A percentile compares a stretch with the other conserved stretches of the same genome.
These are phyloP conservation scores for Lycium ferocissimum DNA, from an alignment of 257 asterid genomes.

Conservation along the genomic window DNA sequence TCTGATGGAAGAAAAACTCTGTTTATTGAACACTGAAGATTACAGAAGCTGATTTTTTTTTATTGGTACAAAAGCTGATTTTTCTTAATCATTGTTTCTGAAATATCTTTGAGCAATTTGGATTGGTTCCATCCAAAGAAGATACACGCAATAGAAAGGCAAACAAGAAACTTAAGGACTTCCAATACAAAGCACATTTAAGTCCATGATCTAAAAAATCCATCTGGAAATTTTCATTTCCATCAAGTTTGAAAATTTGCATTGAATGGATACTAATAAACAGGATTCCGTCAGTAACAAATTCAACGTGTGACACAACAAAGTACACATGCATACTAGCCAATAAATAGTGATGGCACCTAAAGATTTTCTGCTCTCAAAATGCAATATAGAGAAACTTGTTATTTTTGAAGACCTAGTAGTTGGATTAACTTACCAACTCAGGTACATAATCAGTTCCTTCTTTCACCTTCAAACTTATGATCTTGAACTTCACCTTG, in stretches of 20 bases:
- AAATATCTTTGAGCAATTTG: slow-evolving; percentile 13
- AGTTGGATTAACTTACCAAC: slow-evolving; percentile 48
- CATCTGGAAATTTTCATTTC: not conserved
- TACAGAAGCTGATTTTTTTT: not conserved
- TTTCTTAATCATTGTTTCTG: slow-evolving; percentile 12
- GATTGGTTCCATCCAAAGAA: not conserved
- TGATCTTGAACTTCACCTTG: slow-evolving; percentile 59
- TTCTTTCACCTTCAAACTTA: slow-evolving; percentile 53
- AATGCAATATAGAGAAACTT: not conserved
- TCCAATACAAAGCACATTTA: not conserved
- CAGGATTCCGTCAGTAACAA: slow-evolving; percentile 7
- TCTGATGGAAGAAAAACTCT: not conserved
- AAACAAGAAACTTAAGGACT: slow-evolving; percentile 20
- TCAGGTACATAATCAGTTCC: slow-evolving; percentile 57
- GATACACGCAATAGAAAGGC: not conserved
- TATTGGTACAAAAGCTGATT: not conserved
- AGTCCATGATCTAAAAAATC: not conserved
- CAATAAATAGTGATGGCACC: not conserved
- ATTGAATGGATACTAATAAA: not conserved
- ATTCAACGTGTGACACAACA: not conserved
- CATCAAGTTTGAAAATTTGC: not conserved
- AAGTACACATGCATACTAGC: not conserved
- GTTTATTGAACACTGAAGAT: not conserved
- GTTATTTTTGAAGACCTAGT: not conserved
- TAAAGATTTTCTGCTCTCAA: not conserved